Base-by-base conservation (phyloP, 2,329 filamentous ascomycete species). In the Phialemoniopsis sp. region DNA sequence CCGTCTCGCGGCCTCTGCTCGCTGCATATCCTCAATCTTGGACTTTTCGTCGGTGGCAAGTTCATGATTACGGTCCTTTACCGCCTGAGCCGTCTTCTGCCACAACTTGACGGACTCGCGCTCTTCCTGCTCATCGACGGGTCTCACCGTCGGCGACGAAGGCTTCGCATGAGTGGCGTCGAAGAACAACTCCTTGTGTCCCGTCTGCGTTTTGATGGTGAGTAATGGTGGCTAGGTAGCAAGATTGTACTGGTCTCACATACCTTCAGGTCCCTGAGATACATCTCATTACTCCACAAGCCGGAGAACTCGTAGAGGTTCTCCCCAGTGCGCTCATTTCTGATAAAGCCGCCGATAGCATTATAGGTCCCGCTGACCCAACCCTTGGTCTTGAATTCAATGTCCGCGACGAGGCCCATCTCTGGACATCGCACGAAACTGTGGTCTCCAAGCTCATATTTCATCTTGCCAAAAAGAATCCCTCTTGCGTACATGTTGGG, bases 401-500 rank as follows among this genome's bases (percentile, higher is more conserved):
- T 82, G 58, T 98, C 91, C 44, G 89, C 91, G 18, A 82, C 78
- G 14, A 98, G 73, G 42, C 89, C 84, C 14, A 89, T 78, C 60
- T 97, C 91, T 0, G 91, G 89, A 60, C 93, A 97, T 49, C 84
- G 79, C 15, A 98, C 87, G 53, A 89, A 88, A 59, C 90, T 95
- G 67, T 95, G 90, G 60, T 97, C 91, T 47, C 91, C 93, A 8
- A 98, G 80, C 68, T 98, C 93, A 63, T 97, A 98, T 64, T 96
- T 97, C 93, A 98, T 97, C 63, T 96, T 97, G 35, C 93, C 93
- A 55, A 98, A 96, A 8, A 98, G 72, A 44, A 98, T 97, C 29
- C 93, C 91, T 46, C 93, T 80, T 16, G 91, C 93, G 62, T 98
- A 98, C 89, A 98, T 98, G 68, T 98, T 98, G 14, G 93, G 93